Conservation (phyloP, 768 basidiomycete species). For the Lactifluus subvellereus region DNA sequence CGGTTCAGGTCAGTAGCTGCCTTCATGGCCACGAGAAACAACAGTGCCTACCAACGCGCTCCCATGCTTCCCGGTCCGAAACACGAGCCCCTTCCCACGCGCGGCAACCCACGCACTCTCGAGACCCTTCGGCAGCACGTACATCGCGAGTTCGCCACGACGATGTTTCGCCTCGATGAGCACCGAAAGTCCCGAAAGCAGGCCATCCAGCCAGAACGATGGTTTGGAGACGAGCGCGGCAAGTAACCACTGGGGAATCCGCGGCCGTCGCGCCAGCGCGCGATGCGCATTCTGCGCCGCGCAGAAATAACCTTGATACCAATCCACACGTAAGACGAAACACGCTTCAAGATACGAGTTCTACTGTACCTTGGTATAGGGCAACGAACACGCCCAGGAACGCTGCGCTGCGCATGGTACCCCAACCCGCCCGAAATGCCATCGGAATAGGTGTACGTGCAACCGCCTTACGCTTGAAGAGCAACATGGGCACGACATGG, state of each 20-base stretch:
- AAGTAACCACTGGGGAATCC: conserved; percentile 42
- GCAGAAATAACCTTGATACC: conserved; percentile 42
- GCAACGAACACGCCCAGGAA: conserved; percentile 82
- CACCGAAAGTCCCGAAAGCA: conserved; percentile 68
- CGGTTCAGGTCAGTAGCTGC: neutral
- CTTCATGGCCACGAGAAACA: neutral
- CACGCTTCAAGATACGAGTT: too few species aligned
- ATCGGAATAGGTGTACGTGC: conserved; percentile 59
- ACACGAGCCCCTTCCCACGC: conserved; percentile 69
- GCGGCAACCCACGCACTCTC: conserved; percentile 88
- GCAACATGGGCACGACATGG: conserved; percentile 79
- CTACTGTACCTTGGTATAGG: conserved; percentile 58
- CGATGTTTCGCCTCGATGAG: conserved; percentile 85
- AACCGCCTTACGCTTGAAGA: conserved; percentile 73
- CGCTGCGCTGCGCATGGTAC: conserved; percentile 76
- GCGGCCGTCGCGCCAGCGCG: conserved; percentile 29
- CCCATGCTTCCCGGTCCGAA: conserved; percentile 62
- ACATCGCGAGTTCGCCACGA: conserved; percentile 91
- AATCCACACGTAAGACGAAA: neutral
- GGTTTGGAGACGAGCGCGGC: conserved; percentile 59
- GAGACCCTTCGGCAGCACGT: conserved; percentile 79
- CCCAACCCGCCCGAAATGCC: conserved; percentile 56
- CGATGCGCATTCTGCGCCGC: conserved; percentile 51
- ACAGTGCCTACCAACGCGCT: conserved; percentile 45
- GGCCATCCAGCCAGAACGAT: conserved; percentile 70